Base-by-base conservation (phyloP, 306 rosid genomes). In the Glycine latifolia region DNA sequence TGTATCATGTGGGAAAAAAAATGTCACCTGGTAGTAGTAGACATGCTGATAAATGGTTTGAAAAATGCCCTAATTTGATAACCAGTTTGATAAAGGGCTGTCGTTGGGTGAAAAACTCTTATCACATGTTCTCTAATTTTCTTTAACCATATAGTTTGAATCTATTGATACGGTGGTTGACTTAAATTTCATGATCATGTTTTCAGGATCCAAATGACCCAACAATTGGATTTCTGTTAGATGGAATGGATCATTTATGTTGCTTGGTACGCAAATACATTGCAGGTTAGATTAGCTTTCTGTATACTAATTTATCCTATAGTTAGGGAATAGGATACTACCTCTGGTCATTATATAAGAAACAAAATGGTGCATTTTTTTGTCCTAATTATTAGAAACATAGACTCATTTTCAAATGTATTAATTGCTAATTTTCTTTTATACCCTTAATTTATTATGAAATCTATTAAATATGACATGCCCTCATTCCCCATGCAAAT, bases 121-220 rank as follows among this genome's bases (percentile, higher is more conserved):
- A 53, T 43, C 71, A 41, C 60, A 10, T 71, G 72, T 37, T 55
- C 17, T 78, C 50, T 50, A 67, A 31, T 71, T 82, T 83, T 71
- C 56, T 75, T 67, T 15, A 11, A 60, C 54, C 46, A 43, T 50
- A 52, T 62, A 71, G 73, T 79, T 82, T 59, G 59, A 44, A 78
- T 71, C 72, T 54, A 59, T 71, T 74, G 49, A 84, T 20, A 16
- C 74, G 80, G 72, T 87, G 62, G 73, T 76, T 84, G 88, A 82
- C 81, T 82, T 84, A 17, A 71, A 54, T 79, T 10, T 50, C 10
- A 12, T 73, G 70, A 14, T 79, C 56, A 81, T 58, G 67, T 73
- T 87, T 87, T 75, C 89, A 95, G 99, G 99, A 95, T 80, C 96
- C 96, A 56, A 95, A 92, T 83, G 99, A 95, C 88, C 97, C 99